Evolutionary conservation across 2,329 filamentous ascomycete genomes (phyloP).

Genomic region (Colletotrichum gigasporum): DNA sequence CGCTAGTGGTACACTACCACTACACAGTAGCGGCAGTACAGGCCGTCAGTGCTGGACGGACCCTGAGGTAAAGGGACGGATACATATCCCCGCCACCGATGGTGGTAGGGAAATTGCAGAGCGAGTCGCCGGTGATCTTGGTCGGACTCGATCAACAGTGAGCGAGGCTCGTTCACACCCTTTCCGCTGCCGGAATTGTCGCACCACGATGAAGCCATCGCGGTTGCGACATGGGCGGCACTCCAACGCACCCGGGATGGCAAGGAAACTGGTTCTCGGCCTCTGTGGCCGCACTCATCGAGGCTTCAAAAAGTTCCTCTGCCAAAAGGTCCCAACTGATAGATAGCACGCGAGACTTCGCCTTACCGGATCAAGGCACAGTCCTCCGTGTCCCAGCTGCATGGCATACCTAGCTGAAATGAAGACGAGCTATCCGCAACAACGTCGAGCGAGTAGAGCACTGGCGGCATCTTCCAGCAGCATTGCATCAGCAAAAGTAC

Average conservation of each 20-base stretch:
- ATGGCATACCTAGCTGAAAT: neutral
- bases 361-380: slow-evolving; percentile 14
- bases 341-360: neutral
- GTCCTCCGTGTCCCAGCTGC: neutral
- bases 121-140: neutral
- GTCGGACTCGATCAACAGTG: neutral
- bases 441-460: no score
- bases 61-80: neutral
- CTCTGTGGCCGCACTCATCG: neutral
- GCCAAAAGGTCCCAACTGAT: no score
- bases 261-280: neutral
- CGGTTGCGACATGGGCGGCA: neutral
- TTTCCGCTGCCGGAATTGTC: slow-evolving; percentile 1
- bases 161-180: neutral
- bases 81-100: slow-evolving; percentile 2
- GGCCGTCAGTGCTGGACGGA: slow-evolving; percentile 3
- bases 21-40: neutral
- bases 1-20: neutral
- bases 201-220: slow-evolving; percentile 23
- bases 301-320: slow-evolving; percentile 6
- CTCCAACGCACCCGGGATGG: neutral
- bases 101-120: neutral
- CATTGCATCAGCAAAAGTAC: no score
- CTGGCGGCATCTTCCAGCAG: no score
- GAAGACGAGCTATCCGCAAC: no score